These are phyloP conservation scores for Lepidium sativum DNA, from an alignment of 345 rosid species.

Conservation along the genomic window DNA sequence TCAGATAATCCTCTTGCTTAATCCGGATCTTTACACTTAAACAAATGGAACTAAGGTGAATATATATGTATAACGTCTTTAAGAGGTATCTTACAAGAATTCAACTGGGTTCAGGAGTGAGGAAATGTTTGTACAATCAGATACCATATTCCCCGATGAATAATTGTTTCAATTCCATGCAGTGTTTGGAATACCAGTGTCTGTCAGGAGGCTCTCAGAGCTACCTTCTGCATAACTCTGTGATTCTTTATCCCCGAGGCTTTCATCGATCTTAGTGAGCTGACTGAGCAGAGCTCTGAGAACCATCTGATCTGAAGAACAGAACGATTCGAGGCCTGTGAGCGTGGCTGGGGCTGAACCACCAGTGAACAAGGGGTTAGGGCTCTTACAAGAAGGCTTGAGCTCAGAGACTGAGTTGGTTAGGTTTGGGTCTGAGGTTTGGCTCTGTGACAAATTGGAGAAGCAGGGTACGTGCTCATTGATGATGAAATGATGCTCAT, in stretches of 20 bases:
- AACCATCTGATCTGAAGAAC: slow-evolving; percentile 29
- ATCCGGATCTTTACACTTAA: not conserved
- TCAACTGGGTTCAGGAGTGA: slow-evolving; percentile 11
- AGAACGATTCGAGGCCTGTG: slow-evolving; percentile 15
- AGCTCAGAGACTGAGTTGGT: slow-evolving; percentile 10
- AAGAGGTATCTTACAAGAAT: slow-evolving; percentile 27
- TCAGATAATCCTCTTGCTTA: not conserved
- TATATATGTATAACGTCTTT: slow-evolving; percentile 2
- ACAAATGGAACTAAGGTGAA: slow-evolving; percentile 1
- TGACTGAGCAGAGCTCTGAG: slow-evolving; percentile 28
- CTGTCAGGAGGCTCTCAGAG: slow-evolving; percentile 25
- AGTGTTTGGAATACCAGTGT: slow-evolving; percentile 12
- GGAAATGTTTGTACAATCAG: slow-evolving; percentile 19
- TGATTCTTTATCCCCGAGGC: slow-evolving; percentile 10
- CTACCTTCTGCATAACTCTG: slow-evolving; percentile 24
- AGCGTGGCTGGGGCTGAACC: slow-evolving; percentile 1
- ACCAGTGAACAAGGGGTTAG: slow-evolving; percentile 8
- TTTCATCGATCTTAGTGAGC: slow-evolving; percentile 27
- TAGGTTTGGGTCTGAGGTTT: not conserved
- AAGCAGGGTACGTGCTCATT: slow-evolving; percentile 89
- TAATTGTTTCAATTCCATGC: slow-evolving; percentile 23
- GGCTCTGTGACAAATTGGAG: slow-evolving; percentile 58
- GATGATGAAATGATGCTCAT: slow-evolving; percentile 18
- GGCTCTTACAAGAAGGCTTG: slow-evolving; percentile 22
- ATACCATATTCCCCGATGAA: slow-evolving; percentile 4